These are phyloP conservation scores for Cinnamomum chago DNA, from an alignment of 164 flowering plant species.

Conservation along the genomic window DNA sequence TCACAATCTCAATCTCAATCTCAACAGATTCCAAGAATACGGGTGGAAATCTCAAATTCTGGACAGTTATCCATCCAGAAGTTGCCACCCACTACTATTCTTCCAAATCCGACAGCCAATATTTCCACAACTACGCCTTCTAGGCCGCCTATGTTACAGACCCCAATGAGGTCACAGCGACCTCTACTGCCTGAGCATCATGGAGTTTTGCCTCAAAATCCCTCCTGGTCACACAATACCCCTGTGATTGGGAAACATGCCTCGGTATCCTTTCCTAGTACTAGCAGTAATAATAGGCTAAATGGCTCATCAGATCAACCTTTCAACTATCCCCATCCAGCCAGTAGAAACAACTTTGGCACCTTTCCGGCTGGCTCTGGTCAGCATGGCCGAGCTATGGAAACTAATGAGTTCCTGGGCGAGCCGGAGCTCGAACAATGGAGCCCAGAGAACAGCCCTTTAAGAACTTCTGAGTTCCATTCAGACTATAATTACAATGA, in stretches of 20 bases:
- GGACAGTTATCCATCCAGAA: conserved; percentile 16
- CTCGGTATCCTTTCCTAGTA: conserved; percentile 22
- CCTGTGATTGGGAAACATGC: conserved; percentile 15
- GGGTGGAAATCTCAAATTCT: conserved; percentile 13
- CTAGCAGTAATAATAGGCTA: conserved; percentile 10
- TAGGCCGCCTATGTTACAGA: conserved; percentile 6
- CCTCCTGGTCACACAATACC: conserved; percentile 14
- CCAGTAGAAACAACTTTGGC: conserved; percentile 29
- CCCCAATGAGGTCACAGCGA: conserved; percentile 9
- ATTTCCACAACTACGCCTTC: conserved; percentile 13
- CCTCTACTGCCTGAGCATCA: conserved; percentile 18
- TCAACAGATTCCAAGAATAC: neutral
- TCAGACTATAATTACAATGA: conserved; percentile 8
- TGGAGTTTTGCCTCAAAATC: conserved; percentile 4
- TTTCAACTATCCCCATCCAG: conserved; percentile 16
- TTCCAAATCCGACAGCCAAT: conserved; percentile 13
- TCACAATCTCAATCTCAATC: conserved; percentile 13
- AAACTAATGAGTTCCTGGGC: conserved; percentile 27
- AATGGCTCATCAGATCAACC: conserved; percentile 11
- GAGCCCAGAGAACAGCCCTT: conserved; percentile 44
- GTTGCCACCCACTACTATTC: conserved; percentile 17
- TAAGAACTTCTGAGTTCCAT: neutral
- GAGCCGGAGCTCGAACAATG: conserved; percentile 46
- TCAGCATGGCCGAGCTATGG: conserved; percentile 22
- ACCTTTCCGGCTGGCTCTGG: conserved; percentile 10